Evolutionary conservation across 352 stramenopile species (phyloP).

Genomic region (Phytophthora niederhauseri): DNA sequence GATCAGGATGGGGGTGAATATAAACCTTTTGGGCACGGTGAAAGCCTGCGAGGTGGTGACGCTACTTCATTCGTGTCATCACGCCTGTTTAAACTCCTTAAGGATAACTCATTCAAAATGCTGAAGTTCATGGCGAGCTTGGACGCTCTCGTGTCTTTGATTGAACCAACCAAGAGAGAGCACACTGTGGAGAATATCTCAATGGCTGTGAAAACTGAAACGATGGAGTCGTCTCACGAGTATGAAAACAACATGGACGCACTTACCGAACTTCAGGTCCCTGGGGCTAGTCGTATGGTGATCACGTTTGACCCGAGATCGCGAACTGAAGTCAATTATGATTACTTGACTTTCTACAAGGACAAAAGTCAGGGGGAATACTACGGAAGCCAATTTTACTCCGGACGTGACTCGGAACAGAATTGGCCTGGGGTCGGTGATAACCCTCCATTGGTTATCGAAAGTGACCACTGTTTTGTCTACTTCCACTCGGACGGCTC

Average conservation of each 20-base stretch:
- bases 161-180: constrained; percentile 43
- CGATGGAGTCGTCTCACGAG: constrained; percentile 81
- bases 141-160: constrained; percentile 29
- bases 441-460: constrained; percentile 73
- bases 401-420: constrained; percentile 66
- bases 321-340: constrained; percentile 87
- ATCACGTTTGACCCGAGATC: constrained; percentile 85
- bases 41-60: not conserved
- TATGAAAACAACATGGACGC: constrained; percentile 85
- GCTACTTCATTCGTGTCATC: constrained; percentile 1
- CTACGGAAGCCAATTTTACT: constrained; percentile 80
- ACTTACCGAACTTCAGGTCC: constrained; percentile 70
- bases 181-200: constrained; percentile 48
- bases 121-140: constrained; percentile 45
- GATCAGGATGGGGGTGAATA: constrained; percentile 3
- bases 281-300: constrained; percentile 70
- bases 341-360: constrained; percentile 91
- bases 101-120: constrained; percentile 37
- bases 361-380: constrained; percentile 56
- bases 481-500: constrained; percentile 86
- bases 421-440: constrained; percentile 83
- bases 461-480: constrained; percentile 81
- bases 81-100: constrained; percentile 26
- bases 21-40: not conserved
- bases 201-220: constrained; percentile 53